These are phyloP conservation scores for Claviceps cyperi DNA, from an alignment of 2,329 filamentous ascomycete genomes.

Conservation along the genomic window DNA sequence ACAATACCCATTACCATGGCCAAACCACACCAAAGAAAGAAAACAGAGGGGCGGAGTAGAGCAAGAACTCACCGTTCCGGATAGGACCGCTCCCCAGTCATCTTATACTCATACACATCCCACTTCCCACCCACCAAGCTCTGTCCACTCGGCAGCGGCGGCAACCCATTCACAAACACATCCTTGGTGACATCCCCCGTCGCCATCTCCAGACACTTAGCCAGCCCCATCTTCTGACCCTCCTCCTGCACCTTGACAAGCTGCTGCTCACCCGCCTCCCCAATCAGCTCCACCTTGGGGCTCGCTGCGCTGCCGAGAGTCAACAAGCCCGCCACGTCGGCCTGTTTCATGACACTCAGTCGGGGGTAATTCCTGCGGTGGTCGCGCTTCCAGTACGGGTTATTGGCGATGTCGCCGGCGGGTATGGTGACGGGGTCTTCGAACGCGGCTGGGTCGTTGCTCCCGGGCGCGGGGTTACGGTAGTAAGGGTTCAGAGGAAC, in stretches of 20 bases:
- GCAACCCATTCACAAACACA: slow-evolving; percentile 63
- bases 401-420: slow-evolving; percentile 28
- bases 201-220: slow-evolving; percentile 51
- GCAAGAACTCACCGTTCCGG: slow-evolving; percentile 42
- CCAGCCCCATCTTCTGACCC: slow-evolving; percentile 53
- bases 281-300: slow-evolving; percentile 71
- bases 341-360: slow-evolving; percentile 67
- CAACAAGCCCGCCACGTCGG: slow-evolving; percentile 72
- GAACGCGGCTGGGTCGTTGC: slow-evolving; percentile 24
- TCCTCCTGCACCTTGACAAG: slow-evolving; percentile 64
- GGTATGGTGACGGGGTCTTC: slow-evolving; percentile 43
- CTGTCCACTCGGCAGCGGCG: slow-evolving; percentile 70
- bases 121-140: slow-evolving; percentile 37
- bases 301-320: slow-evolving; percentile 66
- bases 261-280: slow-evolving; percentile 43
- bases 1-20: background rate
- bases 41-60: background rate
- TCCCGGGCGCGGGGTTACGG: slow-evolving; percentile 58
- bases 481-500: slow-evolving; percentile 85
- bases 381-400: slow-evolving; percentile 73
- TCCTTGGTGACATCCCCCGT: slow-evolving; percentile 38
- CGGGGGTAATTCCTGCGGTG: slow-evolving; percentile 67
- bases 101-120: slow-evolving; percentile 54
- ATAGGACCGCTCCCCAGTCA: slow-evolving; percentile 52
- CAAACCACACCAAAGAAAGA: background rate